phyloP scores from a whole-genome alignment of 2,329 filamentous ascomycete species.

The Bipolaris oryzae region DNA sequence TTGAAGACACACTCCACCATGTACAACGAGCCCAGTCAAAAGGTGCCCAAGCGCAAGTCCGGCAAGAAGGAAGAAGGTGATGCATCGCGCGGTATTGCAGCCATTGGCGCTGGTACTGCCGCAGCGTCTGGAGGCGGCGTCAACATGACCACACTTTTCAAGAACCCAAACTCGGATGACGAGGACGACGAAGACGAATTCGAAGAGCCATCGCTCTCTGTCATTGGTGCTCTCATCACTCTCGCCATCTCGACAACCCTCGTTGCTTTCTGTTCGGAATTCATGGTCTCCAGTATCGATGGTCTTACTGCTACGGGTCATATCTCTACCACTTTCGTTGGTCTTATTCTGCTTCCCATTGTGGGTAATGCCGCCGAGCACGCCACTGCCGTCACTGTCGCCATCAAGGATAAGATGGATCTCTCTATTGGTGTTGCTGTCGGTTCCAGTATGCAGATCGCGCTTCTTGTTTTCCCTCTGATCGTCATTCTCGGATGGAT shows the following conservation, averaged over 20 bases:
- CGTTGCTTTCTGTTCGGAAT: constrained; percentile 77
- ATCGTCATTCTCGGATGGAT: constrained; percentile 68
- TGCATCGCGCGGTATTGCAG: constrained; percentile 56
- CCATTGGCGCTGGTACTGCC: constrained; percentile 59
- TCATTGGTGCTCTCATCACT: constrained; percentile 73
- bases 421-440: constrained; percentile 69
- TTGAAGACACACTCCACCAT: constrained; percentile 81
- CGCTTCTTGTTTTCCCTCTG: constrained; percentile 65
- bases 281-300: constrained; percentile 66
- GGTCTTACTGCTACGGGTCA: constrained; percentile 56
- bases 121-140: constrained; percentile 58
- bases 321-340: constrained; percentile 66
- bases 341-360: constrained; percentile 68
- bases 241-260: constrained; percentile 75
- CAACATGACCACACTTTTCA: constrained; percentile 55
- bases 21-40: constrained; percentile 80
- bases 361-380: constrained; percentile 71
- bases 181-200: constrained; percentile 71
- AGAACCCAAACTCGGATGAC: constrained; percentile 42
- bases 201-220: constrained; percentile 74
- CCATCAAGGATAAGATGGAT: constrained; percentile 72
- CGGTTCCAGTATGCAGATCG: constrained; percentile 70
- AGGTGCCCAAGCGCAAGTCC: constrained; percentile 66
- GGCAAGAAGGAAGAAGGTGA: constrained; percentile 58
- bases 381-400: constrained; percentile 66